These are phyloP conservation scores for Leptodontidium sp. DNA, from an alignment of 2,329 filamentous ascomycete species.

Conservation along the genomic window DNA sequence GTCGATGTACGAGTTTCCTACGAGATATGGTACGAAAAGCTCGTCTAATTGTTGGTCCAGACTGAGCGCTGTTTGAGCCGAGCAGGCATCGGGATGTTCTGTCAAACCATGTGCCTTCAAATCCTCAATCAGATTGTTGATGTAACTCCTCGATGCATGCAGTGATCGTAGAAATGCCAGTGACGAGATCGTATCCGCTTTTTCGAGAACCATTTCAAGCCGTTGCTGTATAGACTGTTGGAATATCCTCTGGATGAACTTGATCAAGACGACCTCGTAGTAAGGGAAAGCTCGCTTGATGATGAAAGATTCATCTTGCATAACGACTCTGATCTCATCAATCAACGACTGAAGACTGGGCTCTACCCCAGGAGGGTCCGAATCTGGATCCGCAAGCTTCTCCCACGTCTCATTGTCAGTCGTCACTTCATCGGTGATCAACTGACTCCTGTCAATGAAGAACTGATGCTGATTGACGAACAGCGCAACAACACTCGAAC, in stretches of 20 bases:
- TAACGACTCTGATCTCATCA: slow-evolving; percentile 93
- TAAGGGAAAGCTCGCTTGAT: slow-evolving; percentile 97
- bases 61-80: slow-evolving; percentile 82
- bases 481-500: slow-evolving; percentile 90
- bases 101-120: slow-evolving; percentile 93
- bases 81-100: slow-evolving; percentile 91
- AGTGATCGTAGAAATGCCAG: slow-evolving; percentile 90
- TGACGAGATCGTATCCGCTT: slow-evolving; percentile 90
- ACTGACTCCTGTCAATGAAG: slow-evolving; percentile 94
- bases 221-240: slow-evolving; percentile 98
- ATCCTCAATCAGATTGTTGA: slow-evolving; percentile 87
- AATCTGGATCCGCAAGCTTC: slow-evolving; percentile 90
- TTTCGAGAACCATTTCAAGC: slow-evolving; percentile 93
- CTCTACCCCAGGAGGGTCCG: slow-evolving; percentile 89
- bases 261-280: slow-evolving; percentile 90
- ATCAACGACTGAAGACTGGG: slow-evolving; percentile 90
- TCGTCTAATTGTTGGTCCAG: slow-evolving; percentile 80
- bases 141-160: slow-evolving; percentile 90
- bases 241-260: slow-evolving; percentile 95
- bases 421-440: slow-evolving; percentile 75
- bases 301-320: slow-evolving; percentile 96
- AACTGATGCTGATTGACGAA: slow-evolving; percentile 99
- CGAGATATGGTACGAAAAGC: slow-evolving; percentile 75
- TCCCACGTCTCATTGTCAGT: slow-evolving; percentile 77
- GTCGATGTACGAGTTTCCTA: slow-evolving; percentile 75